Evolutionary conservation across 2,329 filamentous ascomycete species (phyloP), one percentile per base, ranked within the genome.

Genomic region (Magnaporthales sp.): DNA sequence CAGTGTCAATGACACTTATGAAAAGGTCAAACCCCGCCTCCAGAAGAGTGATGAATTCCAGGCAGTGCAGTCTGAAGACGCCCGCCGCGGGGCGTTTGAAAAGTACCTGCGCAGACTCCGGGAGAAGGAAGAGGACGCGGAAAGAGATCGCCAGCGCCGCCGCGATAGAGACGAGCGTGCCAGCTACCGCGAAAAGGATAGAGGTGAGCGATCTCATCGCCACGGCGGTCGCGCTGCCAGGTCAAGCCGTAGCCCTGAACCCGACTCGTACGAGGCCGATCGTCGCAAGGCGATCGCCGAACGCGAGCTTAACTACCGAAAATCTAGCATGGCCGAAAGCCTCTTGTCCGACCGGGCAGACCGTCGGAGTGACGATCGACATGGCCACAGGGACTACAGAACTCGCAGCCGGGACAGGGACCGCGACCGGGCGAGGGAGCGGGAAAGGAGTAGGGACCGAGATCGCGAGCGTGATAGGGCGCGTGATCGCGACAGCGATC

Each of bases 221-320:
- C 80, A 80, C 74, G 80, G 81, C 71, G 81, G 79, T 71, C 85
- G 86, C 73, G 78, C 81, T 73, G 78, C 79, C 71, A 83, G 91
- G 72, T 86, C 87, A 72, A 96, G 91, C 75, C 92, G 93, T 73
- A 93, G 90, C 72, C 93, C 93, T n/a, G 95, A 98, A 77, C 86
- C 87, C 67, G 93, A 99, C 79, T 87, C 92, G 24, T 99, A 99
- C 77, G 95, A 98, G 78, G 95, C 93, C 68, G 95, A 99, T 75
- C 89, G 95, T 70, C 90, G 93, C 73, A 95, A 94, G 77, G 94
- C 94, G 60, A 93, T 95, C 74, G 93, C 93, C 67, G 93, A 97
- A 75, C 90, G 96, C 63, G 96, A 98, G 79, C 90, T 93, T 70
- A 93, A 96, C 72, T 96, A 97, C 79, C 89, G 92, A 76, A 96